These are phyloP conservation scores for Petasospora rhodanensis DNA, from an alignment of 1,139 yeast species.

Conservation along the genomic window DNA sequence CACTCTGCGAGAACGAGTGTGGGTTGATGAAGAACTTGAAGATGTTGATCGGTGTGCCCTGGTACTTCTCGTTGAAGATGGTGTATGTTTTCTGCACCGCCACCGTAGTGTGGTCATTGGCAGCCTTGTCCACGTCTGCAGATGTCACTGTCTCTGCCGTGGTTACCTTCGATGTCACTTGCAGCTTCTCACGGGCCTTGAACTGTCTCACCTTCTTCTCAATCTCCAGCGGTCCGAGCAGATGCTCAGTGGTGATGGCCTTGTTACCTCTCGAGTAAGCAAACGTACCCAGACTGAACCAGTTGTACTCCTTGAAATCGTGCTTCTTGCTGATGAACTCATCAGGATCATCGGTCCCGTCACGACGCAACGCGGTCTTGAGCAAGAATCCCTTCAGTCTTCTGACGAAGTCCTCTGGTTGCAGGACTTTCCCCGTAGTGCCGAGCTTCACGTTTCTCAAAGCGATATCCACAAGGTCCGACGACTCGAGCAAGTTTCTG, in stretches of 20 bases:
- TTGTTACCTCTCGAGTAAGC: slow-evolving; percentile 44
- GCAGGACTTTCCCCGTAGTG: slow-evolving; percentile 44
- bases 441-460: slow-evolving; percentile 57
- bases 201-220: slow-evolving; percentile 44
- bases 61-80: slow-evolving; percentile 32
- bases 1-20: slow-evolving; percentile 65
- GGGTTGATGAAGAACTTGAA: slow-evolving; percentile 73
- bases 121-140: slow-evolving; percentile 45
- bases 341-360: slow-evolving; percentile 24
- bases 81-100: slow-evolving; percentile 50
- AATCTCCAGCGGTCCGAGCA: slow-evolving; percentile 70
- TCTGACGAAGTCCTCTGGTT: slow-evolving; percentile 42
- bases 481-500: slow-evolving; percentile 38
- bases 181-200: slow-evolving; percentile 8
- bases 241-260: slow-evolving; percentile 53
- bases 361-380: slow-evolving; percentile 24
- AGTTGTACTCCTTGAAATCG: slow-evolving; percentile 38
- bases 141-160: slow-evolving; percentile 48
- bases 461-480: slow-evolving; percentile 46
- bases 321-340: slow-evolving; percentile 25
- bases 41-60: slow-evolving; percentile 45
- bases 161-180: slow-evolving; percentile 36
- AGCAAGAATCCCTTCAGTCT: slow-evolving; percentile 38
- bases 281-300: slow-evolving; percentile 58
- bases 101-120: slow-evolving; percentile 52